A percentile compares a stretch with the other conserved stretches of the same genome.
These are phyloP conservation scores for Desmodesmus armatus DNA, from an alignment of 139 green algal species.

Conservation along the genomic window DNA sequence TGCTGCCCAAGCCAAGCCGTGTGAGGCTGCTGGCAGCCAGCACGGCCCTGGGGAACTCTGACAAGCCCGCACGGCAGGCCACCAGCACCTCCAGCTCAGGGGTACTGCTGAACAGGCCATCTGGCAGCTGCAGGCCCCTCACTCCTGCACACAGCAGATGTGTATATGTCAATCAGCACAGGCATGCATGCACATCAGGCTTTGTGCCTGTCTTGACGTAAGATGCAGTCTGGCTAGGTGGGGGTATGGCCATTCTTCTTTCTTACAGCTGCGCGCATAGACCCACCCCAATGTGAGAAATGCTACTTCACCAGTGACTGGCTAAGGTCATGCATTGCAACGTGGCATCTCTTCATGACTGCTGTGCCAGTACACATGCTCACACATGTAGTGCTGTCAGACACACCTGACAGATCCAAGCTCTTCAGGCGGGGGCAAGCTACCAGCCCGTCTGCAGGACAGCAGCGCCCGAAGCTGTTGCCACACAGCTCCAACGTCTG, in stretches of 20 bases:
- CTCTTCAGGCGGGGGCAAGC: constrained; percentile 45
- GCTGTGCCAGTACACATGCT: too few relatives aligned
- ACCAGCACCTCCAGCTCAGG: constrained; percentile 41
- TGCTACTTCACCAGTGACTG: too few relatives aligned
- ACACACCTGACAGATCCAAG: constrained; percentile 57
- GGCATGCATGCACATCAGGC: background rate
- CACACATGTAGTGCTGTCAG: too few relatives aligned
- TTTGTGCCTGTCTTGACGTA: background rate
- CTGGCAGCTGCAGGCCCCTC: constrained; percentile 11
- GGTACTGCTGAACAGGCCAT: constrained; percentile 2
- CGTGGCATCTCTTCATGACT: too few relatives aligned
- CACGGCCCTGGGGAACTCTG: constrained; percentile 38
- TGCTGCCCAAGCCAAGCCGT: constrained; percentile 51
- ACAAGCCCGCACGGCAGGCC: constrained; percentile 9
- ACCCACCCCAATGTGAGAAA: too few relatives aligned
- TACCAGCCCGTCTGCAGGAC: constrained; percentile 39
- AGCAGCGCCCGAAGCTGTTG: constrained; percentile 39
- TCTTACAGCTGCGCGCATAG: too few relatives aligned
- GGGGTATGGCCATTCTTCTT: too few relatives aligned
- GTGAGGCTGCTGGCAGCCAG: constrained; percentile 35
- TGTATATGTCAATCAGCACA: background rate
- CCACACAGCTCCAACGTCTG: constrained; percentile 42
- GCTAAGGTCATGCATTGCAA: too few relatives aligned
- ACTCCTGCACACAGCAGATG: background rate
- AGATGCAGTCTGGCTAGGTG: too few relatives aligned